Evolutionary conservation across 2,329 filamentous ascomycete species (phyloP).

Genomic region (Pseudonectria foliicola): DNA sequence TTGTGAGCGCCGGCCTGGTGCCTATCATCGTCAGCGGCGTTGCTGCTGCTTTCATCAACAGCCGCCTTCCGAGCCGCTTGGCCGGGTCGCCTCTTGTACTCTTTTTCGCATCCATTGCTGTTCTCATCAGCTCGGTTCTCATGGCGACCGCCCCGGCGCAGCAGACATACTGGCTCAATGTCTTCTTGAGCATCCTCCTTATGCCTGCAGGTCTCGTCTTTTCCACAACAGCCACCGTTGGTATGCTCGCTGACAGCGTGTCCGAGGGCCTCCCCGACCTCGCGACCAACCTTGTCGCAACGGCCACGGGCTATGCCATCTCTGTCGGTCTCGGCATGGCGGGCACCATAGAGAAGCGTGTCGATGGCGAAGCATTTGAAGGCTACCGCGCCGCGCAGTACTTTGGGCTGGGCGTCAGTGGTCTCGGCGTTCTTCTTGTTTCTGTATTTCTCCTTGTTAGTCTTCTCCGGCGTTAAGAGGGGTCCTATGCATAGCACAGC

Average conservation of each 20-base stretch:
- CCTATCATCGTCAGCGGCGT: constrained; percentile 15
- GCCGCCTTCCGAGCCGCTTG: constrained; percentile 12
- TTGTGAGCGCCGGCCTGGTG: constrained; percentile 14
- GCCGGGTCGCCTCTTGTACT: constrained; percentile 12
- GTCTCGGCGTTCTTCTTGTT: constrained; percentile 14
- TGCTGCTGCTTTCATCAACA: constrained; percentile 9
- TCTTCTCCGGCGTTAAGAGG: constrained; percentile 12
- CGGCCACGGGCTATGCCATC: constrained; percentile 12
- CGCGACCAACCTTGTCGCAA: constrained; percentile 12
- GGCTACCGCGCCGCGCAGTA: constrained; percentile 19
- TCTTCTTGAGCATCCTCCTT: constrained; percentile 19
- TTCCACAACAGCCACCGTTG: constrained; percentile 13
- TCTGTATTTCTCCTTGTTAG: constrained; percentile 11
- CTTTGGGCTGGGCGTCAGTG: constrained; percentile 16
- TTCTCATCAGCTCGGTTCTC: constrained; percentile 15
- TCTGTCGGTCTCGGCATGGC: constrained; percentile 20
- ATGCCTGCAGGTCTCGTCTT: constrained; percentile 20
- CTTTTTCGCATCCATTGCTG: constrained; percentile 11
- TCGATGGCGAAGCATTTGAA: constrained; percentile 6
- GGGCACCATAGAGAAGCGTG: constrained; percentile 15
- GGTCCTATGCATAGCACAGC: constrained; percentile 1
- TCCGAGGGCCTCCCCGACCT: constrained; percentile 18
- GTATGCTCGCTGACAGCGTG: constrained; percentile 13
- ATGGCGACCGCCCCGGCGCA: constrained; percentile 16
- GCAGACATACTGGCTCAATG: constrained; percentile 19